These are phyloP conservation scores for Craterostigma plantagineum DNA, from an alignment of 257 asterid genomes.

Conservation along the genomic window DNA sequence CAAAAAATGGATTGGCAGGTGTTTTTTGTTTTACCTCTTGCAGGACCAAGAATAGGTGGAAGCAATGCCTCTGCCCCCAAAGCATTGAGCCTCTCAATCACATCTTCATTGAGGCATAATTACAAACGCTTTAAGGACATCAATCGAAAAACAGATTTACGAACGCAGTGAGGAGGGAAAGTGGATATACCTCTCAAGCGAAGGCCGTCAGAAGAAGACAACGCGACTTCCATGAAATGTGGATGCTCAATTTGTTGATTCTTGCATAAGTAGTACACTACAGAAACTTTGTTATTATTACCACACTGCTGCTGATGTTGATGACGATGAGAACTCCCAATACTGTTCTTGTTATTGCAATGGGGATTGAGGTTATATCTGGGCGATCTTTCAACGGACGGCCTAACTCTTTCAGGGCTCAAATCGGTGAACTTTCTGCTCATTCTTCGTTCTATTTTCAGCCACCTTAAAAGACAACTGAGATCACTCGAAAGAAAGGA, in stretches of 20 bases:
- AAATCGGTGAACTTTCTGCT: too few species aligned
- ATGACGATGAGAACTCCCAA: too few species aligned
- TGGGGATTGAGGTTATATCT: too few species aligned
- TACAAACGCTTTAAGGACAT: too few species aligned
- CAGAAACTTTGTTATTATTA: conserved; percentile 19
- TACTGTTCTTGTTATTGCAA: not conserved
- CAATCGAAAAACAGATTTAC: too few species aligned
- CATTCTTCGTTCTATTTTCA: too few species aligned
- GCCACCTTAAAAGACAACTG: too few species aligned
- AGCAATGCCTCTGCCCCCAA: conserved; percentile 92
- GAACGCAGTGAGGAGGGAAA: too few species aligned
- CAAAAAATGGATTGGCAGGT: conserved; percentile 2
- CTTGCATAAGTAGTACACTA: conserved; percentile 46
- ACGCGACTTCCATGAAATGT: conserved; percentile 51
- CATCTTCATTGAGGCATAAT: conserved; percentile 29
- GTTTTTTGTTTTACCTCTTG: conserved; percentile 88
- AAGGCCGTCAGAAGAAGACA: conserved; percentile 48
- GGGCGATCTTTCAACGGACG: too few species aligned
- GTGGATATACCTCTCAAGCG: conserved; percentile 32
- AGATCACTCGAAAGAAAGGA: too few species aligned
- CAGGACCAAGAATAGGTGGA: conserved; percentile 92
- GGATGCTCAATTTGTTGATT: conserved; percentile 64
- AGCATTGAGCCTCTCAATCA: conserved; percentile 61
- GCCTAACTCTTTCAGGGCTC: too few species aligned
- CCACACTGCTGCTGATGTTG: too few species aligned